These are phyloP conservation scores for Salvia rosmarinus DNA, from an alignment of 257 asterid species.

Conservation along the genomic window DNA sequence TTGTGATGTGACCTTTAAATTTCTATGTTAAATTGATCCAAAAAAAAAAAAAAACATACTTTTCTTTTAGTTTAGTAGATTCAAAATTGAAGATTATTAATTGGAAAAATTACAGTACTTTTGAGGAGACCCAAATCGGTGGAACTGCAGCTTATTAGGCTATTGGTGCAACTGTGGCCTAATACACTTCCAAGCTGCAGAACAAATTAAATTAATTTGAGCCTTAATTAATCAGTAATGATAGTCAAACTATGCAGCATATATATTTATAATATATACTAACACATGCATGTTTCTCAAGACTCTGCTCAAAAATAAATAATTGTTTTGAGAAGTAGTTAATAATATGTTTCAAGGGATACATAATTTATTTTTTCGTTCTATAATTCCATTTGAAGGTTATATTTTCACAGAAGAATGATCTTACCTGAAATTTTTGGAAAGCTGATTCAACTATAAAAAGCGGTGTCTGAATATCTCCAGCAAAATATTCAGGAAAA, in stretches of 20 bases:
- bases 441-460: conserved; percentile 33
- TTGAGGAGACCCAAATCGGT: conserved; percentile 24
- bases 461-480: conserved; percentile 32
- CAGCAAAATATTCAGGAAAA: conserved; percentile 35
- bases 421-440: conserved; percentile 40
- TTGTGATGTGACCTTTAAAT: too few relatives aligned
- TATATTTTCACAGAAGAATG: not conserved
- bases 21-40: too few relatives aligned
- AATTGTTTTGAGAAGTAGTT: not conserved
- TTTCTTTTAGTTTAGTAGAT: not conserved
- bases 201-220: not conserved
- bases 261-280: not conserved
- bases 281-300: not conserved
- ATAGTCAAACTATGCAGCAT: not conserved
- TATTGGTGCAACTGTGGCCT: not conserved
- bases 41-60: too few relatives aligned
- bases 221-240: not conserved
- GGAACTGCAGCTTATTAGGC: conserved; percentile 28
- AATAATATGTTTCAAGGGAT: not conserved
- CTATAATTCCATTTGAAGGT: too few relatives aligned
- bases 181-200: not conserved
- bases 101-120: conserved; percentile 21
- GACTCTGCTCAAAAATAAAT: too few relatives aligned
- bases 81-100: not conserved
- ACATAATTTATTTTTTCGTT: not conserved